Base-by-base conservation (phyloP, 2,329 filamentous ascomycete genomes). In the Penicillium sp. region DNA sequence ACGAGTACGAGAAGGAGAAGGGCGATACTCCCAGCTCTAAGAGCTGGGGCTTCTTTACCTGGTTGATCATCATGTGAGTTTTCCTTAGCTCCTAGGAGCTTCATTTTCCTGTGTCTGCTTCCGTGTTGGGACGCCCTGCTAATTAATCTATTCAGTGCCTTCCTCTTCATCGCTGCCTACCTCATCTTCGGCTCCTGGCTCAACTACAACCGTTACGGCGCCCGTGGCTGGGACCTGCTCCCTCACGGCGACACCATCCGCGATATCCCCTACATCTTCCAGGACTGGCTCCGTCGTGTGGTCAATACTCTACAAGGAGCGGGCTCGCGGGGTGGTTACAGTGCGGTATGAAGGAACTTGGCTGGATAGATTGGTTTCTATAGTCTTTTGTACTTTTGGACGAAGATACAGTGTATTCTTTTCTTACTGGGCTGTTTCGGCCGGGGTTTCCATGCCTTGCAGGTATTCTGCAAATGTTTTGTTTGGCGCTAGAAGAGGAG, bases 151-250 rank as follows among this genome's bases (percentile, higher is more conserved):
- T 52, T 20, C 63, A 96, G 92, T 65, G 78, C 88, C 57, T 99
- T 99, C 83, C 82, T 97, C 60, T 85, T 85, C 44, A 88, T 86
- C 39, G 91, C 94, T 2, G 79, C 92, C 24, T 99, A 97, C 77
- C 87, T 99, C 63, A 96, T 97, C 73, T 97, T 97, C 70, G 92
- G 93, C 62, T 96, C 92, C 20, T 99, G 94, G 94, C 86, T 97
- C 73, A 97, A 97, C 80, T 97, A 97, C 82, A 97, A 92, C 79
- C 89, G 92, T 60, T 96, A 96, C 75, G 93, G 93, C 46, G 92
- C 93, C 50, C 84, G 93, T 43, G 94, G 94, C 55, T 97, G 92
- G 92, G 94, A 97, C 69, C 82, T 97, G 18, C 81, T 97, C 18
- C 94, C 94, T 14, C 93, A 97, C 72, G 89, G 89, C 62, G 94